Percentiles rank a stretch among this genome's conserved stretches.
Conservation (phyloP, 768 basidiomycete species). For the Albatrellus ellisii region DNA sequence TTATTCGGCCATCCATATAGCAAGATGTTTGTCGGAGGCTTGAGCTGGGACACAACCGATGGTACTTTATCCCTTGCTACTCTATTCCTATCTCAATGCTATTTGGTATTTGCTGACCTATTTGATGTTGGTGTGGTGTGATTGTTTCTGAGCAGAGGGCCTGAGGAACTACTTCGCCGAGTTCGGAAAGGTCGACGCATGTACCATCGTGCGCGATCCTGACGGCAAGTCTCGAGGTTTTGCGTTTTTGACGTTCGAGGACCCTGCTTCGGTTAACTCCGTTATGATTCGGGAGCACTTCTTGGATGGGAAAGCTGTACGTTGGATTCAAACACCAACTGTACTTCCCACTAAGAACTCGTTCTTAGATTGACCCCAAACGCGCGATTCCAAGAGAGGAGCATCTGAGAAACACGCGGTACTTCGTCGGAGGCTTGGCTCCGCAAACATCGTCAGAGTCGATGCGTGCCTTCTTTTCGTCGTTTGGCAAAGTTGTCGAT, state of each 20-base stretch:
- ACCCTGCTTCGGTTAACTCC: constrained; percentile 83
- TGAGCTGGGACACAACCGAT: constrained; percentile 99
- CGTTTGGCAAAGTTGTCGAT: constrained; percentile 93
- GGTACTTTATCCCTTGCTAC: constrained; percentile 46
- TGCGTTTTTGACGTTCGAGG: constrained; percentile 94
- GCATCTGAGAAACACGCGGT: constrained; percentile 83
- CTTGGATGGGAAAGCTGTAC: constrained; percentile 93
- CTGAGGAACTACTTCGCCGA: constrained; percentile 85
- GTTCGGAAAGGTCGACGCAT: constrained; percentile 94
- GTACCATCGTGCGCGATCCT: constrained; percentile 97
- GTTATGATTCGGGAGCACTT: constrained; percentile 94
- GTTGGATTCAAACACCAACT: constrained; percentile 17
- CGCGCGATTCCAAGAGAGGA: constrained; percentile 95
- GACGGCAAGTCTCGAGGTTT: constrained; percentile 93
- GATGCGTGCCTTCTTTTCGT: constrained; percentile 86
- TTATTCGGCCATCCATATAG: constrained; percentile 31
- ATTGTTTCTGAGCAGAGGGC: constrained; percentile 34
- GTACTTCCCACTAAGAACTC: constrained; percentile 1
- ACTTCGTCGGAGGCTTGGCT: constrained; percentile 93
- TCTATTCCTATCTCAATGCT: constrained; percentile 15
- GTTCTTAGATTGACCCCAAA: constrained; percentile 91
- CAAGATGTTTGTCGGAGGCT: constrained; percentile 99
- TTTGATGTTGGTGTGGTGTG: constrained; percentile 25
- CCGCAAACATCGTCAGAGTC: constrained; percentile 87
- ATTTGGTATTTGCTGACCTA: constrained; percentile 27